Conservation (phyloP, 306 rosid species). For the Medicago arabica region DNA sequence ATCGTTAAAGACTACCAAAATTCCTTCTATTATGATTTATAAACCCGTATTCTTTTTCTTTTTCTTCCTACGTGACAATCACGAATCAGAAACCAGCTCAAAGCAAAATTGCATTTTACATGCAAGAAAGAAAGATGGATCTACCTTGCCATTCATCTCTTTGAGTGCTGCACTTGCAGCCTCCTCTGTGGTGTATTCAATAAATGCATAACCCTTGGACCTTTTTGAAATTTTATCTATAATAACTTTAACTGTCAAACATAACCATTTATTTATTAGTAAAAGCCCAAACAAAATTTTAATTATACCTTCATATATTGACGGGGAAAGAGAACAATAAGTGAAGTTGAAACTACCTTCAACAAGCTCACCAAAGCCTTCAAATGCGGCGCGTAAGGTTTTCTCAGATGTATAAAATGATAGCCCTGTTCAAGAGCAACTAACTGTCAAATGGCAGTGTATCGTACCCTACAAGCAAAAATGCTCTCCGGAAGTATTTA, state of each 20-base stretch:
- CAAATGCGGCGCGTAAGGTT: slow-evolving; percentile 82
- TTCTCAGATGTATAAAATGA: slow-evolving; percentile 77
- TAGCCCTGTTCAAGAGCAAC: slow-evolving; percentile 57
- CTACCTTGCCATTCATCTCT: slow-evolving; percentile 96
- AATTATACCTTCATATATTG: too few relatives aligned
- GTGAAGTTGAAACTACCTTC: slow-evolving; percentile 58
- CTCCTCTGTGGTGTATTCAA: slow-evolving; percentile 85
- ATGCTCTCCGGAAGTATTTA: background rate
- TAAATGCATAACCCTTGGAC: slow-evolving; percentile 92
- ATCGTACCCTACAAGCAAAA: background rate
- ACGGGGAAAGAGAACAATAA: slow-evolving; percentile 1
- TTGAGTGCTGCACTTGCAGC: slow-evolving; percentile 82
- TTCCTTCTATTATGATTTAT: slow-evolving; percentile 14
- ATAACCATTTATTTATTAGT: slow-evolving; percentile 37
- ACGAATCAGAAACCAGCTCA: slow-evolving; percentile 12
- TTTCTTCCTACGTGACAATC: slow-evolving; percentile 14
- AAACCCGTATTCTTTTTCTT: background rate
- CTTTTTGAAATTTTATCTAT: slow-evolving; percentile 93
- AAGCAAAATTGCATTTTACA: background rate
- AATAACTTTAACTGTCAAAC: slow-evolving; percentile 71
- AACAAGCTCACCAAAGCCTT: slow-evolving; percentile 83
- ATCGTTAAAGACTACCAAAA: slow-evolving; percentile 24
- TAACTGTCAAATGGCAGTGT: slow-evolving; percentile 18
- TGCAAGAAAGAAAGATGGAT: slow-evolving; percentile 15
- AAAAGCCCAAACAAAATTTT: slow-evolving; percentile 7